These are phyloP conservation scores for Capsicum pubescens DNA, from an alignment of 257 asterid species.

Conservation along the genomic window DNA sequence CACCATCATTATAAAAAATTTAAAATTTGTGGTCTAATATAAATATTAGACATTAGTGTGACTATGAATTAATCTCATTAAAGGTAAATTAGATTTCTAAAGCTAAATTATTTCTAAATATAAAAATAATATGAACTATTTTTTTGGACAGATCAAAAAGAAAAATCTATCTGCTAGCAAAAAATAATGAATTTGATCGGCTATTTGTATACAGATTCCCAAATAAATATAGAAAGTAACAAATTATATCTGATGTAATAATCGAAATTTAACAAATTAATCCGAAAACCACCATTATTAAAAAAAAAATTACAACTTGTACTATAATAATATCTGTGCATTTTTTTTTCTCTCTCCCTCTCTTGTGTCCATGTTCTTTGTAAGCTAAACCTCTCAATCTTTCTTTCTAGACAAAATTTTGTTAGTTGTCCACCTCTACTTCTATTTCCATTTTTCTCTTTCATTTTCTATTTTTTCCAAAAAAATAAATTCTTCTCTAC, in stretches of 20 bases:
- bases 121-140: too few species aligned
- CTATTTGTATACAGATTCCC: too few species aligned
- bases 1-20: background rate
- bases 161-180: too few species aligned
- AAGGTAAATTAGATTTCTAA: too few species aligned
- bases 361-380: slow-evolving; percentile 11
- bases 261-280: background rate
- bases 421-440: slow-evolving; percentile 51
- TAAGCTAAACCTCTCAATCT: slow-evolving; percentile 17
- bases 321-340: background rate
- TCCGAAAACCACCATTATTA: background rate
- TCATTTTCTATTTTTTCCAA: background rate
- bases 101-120: too few species aligned
- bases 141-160: too few species aligned
- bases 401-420: slow-evolving; percentile 38
- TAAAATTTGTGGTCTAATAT: too few species aligned
- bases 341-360: background rate
- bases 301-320: background rate
- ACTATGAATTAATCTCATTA: too few species aligned
- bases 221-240: too few species aligned
- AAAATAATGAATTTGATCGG: too few species aligned
- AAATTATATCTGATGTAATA: too few species aligned
- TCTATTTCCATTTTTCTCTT: slow-evolving; percentile 31
- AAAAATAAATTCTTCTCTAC: background rate
- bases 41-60: too few species aligned